A percentile compares a stretch with the other conserved stretches of the same genome.
These are phyloP conservation scores for Fusarium citri DNA, from an alignment of 2,329 filamentous ascomycete species.

Conservation along the genomic window DNA sequence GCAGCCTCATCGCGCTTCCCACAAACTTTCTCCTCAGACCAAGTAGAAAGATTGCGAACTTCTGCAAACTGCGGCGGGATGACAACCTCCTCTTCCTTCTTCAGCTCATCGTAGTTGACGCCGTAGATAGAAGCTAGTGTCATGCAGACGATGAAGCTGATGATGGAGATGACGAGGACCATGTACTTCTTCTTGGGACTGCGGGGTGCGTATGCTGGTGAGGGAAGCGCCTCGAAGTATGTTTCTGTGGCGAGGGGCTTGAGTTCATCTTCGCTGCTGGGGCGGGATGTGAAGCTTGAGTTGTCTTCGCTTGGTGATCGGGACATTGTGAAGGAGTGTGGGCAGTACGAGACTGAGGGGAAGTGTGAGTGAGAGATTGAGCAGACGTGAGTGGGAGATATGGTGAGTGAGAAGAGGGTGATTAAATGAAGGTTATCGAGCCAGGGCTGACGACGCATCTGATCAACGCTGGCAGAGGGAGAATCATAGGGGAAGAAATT, in stretches of 20 bases:
- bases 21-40: background rate
- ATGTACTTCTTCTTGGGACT: background rate
- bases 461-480: background rate
- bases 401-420: background rate
- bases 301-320: background rate
- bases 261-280: background rate
- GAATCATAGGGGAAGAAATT: background rate
- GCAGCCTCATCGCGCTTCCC: background rate
- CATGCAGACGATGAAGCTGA: slow-evolving; percentile 1
- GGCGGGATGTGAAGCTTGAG: background rate
- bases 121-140: background rate
- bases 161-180: background rate
- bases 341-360: background rate
- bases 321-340: background rate
- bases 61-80: accelerated
- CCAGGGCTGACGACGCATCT: background rate
- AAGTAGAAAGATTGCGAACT: background rate
- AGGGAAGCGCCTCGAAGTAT: background rate
- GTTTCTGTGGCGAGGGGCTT: background rate
- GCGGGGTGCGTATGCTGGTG: background rate
- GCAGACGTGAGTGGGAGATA: no score
- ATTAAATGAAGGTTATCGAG: background rate
- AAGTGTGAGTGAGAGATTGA: no score
- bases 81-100: background rate
- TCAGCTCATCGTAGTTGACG: background rate